Evolutionary conservation across 495 filamentous ascomycete species (phyloP), one percentile per base, ranked within the genome.

Genomic region (Penicillium waksmanii): DNA sequence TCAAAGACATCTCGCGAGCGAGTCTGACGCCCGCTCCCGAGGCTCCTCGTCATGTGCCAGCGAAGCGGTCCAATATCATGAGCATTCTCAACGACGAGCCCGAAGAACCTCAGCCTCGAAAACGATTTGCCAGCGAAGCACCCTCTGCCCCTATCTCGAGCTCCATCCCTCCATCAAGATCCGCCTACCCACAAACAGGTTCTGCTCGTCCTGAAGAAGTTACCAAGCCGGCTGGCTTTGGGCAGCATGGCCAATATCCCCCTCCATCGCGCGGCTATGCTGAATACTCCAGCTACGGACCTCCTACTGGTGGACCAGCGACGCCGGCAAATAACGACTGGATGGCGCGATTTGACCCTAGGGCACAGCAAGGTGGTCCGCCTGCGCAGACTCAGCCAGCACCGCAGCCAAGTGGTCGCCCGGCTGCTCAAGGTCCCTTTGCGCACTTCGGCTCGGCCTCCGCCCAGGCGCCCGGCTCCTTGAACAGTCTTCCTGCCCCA

Each of bases 31-130:
- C 79, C 15, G 62, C 61, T 19, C 58, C 77, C 0, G 80, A 80
- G 53, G 63, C 74, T 34, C 71, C 81, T 51, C 74, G 75, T 33
- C 79, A 80, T 43, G 78, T 80, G 23, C 79, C 76, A 43, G 81
- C 82, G 6, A 86, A 85, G 58, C 81, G 79, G 31, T 85, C 83
- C 15, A 85, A 81, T 42, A 84, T 86, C 47, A 82, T 85, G 78
- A 82, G 76, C 27, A 78, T 86, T 51, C 67, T 86, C 27, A 85
- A 85, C 58, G 81, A 83, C 40, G 84, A 86, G 54, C 80, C 83
- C 0, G 79, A 76, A 43, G 84, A 86, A 25, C 81, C 81, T 18
- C 80, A 81, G 53, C 81, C 81, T 18, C 69, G 77, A 12, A 85
- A 84, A 57, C 77, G 80, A 5, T 75, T 78, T 57, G 76, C 77